Conservation (phyloP, 768 basidiomycete species). For the Tremella yokohamensis region DNA sequence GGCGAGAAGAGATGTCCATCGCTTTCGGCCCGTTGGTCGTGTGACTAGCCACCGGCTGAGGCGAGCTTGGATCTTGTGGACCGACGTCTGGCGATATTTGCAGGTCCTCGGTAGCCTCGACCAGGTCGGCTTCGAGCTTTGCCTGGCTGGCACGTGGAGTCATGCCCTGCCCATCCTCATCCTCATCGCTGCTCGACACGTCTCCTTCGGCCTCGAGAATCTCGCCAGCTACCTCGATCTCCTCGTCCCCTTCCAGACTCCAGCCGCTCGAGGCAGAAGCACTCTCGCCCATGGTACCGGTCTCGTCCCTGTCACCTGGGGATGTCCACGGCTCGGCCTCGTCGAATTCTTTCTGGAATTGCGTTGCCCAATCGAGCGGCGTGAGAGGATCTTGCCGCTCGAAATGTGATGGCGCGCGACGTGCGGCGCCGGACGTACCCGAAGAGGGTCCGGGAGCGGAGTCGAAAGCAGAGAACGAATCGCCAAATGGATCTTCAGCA, state of each 20-base stretch:
- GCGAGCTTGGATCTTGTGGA: not conserved
- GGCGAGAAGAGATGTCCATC: not conserved
- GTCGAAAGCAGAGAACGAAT: constrained; percentile 2
- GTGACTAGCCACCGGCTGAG: not conserved
- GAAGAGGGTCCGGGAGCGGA: not conserved
- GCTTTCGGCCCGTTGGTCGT: too few relatives aligned
- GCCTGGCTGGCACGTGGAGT: not conserved
- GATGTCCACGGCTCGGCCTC: not conserved
- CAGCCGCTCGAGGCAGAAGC: too few relatives aligned
- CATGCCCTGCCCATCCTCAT: too few relatives aligned
- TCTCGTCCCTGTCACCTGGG: too few relatives aligned
- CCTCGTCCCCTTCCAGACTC: too few relatives aligned
- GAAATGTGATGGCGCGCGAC: not conserved
- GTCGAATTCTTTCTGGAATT: not conserved
- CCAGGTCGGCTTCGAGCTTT: constrained; percentile 11
- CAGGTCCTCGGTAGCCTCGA: constrained; percentile 1
- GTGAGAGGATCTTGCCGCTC: not conserved
- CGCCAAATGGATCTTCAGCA: constrained; percentile 9
- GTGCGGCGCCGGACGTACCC: not conserved
- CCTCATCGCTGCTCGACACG: too few relatives aligned
- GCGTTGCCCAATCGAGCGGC: constrained; percentile 19
- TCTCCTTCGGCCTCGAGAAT: too few relatives aligned
- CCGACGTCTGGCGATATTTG: not conserved
- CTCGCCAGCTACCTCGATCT: too few relatives aligned
- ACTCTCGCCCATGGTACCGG: too few relatives aligned